These are phyloP conservation scores for Myxozyma vanderwaltii DNA, from an alignment of 805 yeast genomes.

Conservation along the genomic window DNA sequence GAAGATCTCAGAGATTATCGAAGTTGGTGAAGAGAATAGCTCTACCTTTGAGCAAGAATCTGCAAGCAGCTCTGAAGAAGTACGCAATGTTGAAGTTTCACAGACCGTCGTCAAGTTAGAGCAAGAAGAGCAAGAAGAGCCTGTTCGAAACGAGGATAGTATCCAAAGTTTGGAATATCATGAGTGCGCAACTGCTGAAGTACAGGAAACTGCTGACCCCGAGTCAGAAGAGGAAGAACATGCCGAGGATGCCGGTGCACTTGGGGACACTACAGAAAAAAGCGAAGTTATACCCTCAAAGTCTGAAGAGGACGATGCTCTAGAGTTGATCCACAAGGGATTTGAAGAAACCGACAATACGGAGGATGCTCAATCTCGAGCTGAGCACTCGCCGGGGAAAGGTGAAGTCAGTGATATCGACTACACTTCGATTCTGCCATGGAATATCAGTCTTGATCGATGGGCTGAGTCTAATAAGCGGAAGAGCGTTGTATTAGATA, in stretches of 20 bases:
- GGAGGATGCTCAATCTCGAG: background rate
- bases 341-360: background rate
- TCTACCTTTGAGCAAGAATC: too few species aligned
- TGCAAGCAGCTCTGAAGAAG: too few species aligned
- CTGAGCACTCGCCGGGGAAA: background rate
- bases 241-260: too few species aligned
- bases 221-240: too few species aligned
- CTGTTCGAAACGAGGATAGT: background rate
- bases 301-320: background rate
- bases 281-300: background rate
- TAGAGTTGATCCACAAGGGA: background rate
- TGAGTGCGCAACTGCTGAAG: background rate
- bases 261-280: too few species aligned
- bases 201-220: too few species aligned
- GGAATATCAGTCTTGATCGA: constrained; percentile 29
- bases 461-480: constrained; percentile 32
- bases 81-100: too few species aligned
- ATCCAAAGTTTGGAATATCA: background rate
- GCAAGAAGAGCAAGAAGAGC: background rate
- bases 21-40: too few species aligned
- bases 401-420: constrained; percentile 13
- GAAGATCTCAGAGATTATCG: too few species aligned
- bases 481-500: background rate
- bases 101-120: background rate
- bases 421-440: constrained; percentile 25